Percentiles rank a stretch among this genome's conserved stretches.
Evolutionary conservation across 1,284 basidiomycete genomes (phyloP).

Genomic region (Rhodotorula glutinis): DNA sequence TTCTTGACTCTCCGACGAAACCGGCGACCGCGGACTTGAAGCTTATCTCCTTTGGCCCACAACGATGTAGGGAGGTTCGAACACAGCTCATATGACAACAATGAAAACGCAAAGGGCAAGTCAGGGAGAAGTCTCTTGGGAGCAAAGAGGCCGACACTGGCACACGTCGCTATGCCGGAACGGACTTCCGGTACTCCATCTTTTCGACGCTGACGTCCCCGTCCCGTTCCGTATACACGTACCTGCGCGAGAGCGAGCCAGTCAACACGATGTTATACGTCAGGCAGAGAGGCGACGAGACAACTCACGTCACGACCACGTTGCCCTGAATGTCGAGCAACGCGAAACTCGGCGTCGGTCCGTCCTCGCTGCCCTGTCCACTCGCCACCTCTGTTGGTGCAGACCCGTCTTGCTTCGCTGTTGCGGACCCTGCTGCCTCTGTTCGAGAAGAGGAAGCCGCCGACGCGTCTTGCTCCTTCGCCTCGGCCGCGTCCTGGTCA

Average conservation of each 20-base stretch:
- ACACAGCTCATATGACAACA: too few species aligned
- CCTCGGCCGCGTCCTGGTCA: too few species aligned
- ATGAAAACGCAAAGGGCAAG: too few species aligned
- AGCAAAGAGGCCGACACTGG: too few species aligned
- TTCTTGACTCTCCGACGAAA: too few species aligned
- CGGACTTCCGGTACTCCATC: conserved; percentile 29
- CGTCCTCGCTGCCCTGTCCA: neutral
- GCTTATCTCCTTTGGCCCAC: too few species aligned
- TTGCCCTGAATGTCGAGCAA: conserved; percentile 92
- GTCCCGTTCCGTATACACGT: conserved; percentile 90
- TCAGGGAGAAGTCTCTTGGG: too few species aligned
- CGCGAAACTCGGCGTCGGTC: conserved; percentile 77
- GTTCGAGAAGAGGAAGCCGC: neutral
- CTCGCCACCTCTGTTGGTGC: neutral
- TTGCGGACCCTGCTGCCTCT: neutral
- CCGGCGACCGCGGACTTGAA: too few species aligned
- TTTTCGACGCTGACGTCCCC: conserved; percentile 68
- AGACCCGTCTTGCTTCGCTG: neutral
- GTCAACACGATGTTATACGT: neutral
- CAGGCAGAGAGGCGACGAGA: neutral
- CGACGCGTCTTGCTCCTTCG: too few species aligned
- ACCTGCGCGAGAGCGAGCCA: conserved; percentile 46
- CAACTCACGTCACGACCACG: conserved; percentile 69
- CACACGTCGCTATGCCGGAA: too few species aligned
- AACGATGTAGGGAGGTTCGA: too few species aligned